Evolutionary conservation across 257 asterid species (phyloP), one percentile per base, ranked within the genome.

Genomic region (Striga asiatica): DNA sequence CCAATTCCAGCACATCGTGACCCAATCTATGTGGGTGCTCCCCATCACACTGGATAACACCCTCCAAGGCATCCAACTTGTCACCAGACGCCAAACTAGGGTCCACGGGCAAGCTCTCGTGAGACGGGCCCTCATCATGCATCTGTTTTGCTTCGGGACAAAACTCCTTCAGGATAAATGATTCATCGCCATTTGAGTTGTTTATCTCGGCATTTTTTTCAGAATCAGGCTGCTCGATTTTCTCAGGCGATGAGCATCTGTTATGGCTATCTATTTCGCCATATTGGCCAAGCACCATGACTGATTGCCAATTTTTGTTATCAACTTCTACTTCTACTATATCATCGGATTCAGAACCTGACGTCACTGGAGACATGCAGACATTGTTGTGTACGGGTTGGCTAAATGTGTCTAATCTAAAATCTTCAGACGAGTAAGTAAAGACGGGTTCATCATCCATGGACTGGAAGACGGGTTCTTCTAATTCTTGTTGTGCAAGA

Each of bases 391-490:
- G 27, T 32, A 62, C 17, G 64, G 73, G 50, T 61, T 56, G 67
- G 64, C 49, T 67, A 61, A 63, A 50, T 25, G 78, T 39, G 46
- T 71, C 81, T 24, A 60, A 29, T 58, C 42, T 52, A 47, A 56
- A 64, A 57, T 74, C 77, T 59, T 57, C 71, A 3, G 88, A 54
- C 6, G 80, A 28, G 61, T 58, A 69, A 59, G 76, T 75, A 58
- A 70, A 74, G 29, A 27, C 50, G 20, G 58, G 47, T 27, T 81
- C 59, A 64, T 66, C 72, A 63, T 67, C 73, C 25, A 58, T 59
- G 55, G 71, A 76, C 58, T 65, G 71, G 65, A 71, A 74, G 23
- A 47, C 67, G 38, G 71, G 73, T 70, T 68, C 75, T 42, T 29
- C 16, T 39, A 75, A 37, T 38, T 72, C 61, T 24, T 73, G 32